phyloP scores from a whole-genome alignment of 768 basidiomycete genomes.

The Serendipita sp. region DNA sequence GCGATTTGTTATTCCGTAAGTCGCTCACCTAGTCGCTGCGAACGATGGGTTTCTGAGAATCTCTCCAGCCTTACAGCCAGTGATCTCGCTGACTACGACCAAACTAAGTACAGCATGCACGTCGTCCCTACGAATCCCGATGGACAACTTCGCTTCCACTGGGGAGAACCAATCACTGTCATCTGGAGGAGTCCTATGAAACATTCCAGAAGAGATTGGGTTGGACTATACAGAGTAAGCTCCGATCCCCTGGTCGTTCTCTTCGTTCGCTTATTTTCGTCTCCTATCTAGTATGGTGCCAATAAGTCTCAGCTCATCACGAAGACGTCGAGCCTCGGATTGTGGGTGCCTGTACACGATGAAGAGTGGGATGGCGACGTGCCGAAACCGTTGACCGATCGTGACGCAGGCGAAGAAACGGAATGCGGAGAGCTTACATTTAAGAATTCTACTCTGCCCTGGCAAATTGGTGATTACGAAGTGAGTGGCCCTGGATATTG shows the following conservation, averaged over 20 bases:
- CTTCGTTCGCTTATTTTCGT: too few relatives aligned
- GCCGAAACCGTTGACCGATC: slow-evolving; percentile 32
- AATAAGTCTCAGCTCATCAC: slow-evolving; percentile 76
- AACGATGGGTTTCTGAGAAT: background rate
- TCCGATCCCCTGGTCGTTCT: background rate
- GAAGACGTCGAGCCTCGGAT: slow-evolving; percentile 66
- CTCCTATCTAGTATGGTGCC: slow-evolving; percentile 74
- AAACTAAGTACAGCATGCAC: slow-evolving; percentile 59
- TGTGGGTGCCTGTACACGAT: slow-evolving; percentile 84
- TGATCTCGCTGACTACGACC: slow-evolving; percentile 68
- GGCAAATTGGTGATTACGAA: slow-evolving; percentile 79
- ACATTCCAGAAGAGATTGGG: slow-evolving; percentile 91
- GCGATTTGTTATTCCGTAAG: slow-evolving; percentile 81
- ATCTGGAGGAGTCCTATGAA: slow-evolving; percentile 74
- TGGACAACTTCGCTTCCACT: slow-evolving; percentile 51
- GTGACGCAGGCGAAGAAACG: slow-evolving; percentile 15
- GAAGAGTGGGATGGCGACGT: slow-evolving; percentile 90
- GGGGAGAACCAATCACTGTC: slow-evolving; percentile 72
- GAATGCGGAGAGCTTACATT: slow-evolving; percentile 52
- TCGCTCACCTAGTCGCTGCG: too few relatives aligned
- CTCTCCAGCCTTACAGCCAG: slow-evolving; percentile 73
- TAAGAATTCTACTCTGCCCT: slow-evolving; percentile 65
- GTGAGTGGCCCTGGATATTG: slow-evolving; percentile 25
- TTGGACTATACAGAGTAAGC: slow-evolving; percentile 73
- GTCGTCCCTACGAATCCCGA: slow-evolving; percentile 38